These are phyloP conservation scores for Chalciporus piperatus DNA, from an alignment of 768 basidiomycete genomes.

Conservation along the genomic window DNA sequence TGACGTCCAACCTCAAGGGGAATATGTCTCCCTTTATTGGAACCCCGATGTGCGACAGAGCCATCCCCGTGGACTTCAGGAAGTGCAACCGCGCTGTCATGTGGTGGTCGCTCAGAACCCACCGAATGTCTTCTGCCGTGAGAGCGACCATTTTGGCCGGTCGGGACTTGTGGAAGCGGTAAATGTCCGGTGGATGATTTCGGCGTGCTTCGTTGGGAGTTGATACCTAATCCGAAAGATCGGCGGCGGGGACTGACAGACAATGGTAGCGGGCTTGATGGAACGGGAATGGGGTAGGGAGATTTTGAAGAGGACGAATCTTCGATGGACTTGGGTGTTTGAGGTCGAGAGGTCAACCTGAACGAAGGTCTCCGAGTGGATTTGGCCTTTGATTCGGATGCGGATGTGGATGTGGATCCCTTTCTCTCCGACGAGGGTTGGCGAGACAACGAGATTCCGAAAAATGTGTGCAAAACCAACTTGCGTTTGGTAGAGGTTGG, in stretches of 20 bases:
- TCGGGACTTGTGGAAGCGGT: constrained; percentile 22
- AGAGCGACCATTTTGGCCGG: constrained; percentile 11
- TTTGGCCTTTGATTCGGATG: constrained; percentile 13
- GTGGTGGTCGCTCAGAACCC: constrained; percentile 30
- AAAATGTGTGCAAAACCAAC: constrained; percentile 21
- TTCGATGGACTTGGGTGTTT: constrained; percentile 28
- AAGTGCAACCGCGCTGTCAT: constrained; percentile 34
- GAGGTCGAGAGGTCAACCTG: constrained; percentile 28
- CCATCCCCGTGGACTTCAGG: constrained; percentile 21
- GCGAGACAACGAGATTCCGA: constrained; percentile 28
- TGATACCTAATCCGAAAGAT: constrained; percentile 28
- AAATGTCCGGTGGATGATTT: constrained; percentile 29
- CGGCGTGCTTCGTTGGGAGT: constrained; percentile 28
- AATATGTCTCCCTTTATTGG: constrained; percentile 10
- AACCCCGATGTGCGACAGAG: constrained; percentile 4
- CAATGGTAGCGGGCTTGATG: constrained; percentile 30
- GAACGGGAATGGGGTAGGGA: constrained; percentile 24
- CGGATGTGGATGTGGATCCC: constrained; percentile 21
- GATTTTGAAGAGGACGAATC: constrained; percentile 18
- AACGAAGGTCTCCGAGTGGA: constrained; percentile 32
- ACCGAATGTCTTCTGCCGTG: constrained; percentile 29
- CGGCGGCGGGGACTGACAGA: constrained; percentile 34
- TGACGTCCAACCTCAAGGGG: constrained; percentile 13
- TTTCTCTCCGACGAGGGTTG: constrained; percentile 24
- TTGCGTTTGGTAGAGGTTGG: constrained; percentile 27